Base-by-base conservation (phyloP, 257 asterid species). In the Solanum lignicaule region DNA sequence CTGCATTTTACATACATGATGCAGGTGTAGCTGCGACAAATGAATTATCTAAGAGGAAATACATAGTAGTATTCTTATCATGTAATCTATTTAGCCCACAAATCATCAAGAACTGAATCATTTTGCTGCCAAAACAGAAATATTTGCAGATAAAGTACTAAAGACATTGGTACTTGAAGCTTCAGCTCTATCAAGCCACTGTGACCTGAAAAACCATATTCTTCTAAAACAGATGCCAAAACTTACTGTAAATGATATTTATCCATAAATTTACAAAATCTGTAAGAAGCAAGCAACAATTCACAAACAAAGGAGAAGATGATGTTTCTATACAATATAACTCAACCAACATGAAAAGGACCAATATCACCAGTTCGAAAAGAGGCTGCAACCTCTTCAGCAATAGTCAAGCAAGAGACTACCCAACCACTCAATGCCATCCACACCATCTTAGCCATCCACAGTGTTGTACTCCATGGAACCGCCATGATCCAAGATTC, bases 331-430 rank as follows among this genome's bases (percentile, higher is more conserved):
- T 68, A 66, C 35, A 62, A 86, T 14, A 39, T 18, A 25, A 81
- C 3, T 94, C 92, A 94, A 68, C 97, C 98, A 85, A 93, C 95
- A 89, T 92, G 93, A 66, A 93, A 94, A 87, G 98, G 93, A 65
- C 93, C 92, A 55, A 93, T 87, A 62, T 94, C 98, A 15, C 97
- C 98, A 23, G 89, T 90, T 52, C 96, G 68, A 48, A 96, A 73
- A 13, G 96, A 91, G 69, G 87, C 78, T 60, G 98, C 99, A 76
- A 94, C 93, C 89, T 96, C 98, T 87, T 95, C 98, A 32, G 99
- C 99, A 83, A 94, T 92, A 29, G 91, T 91, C 86, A 95, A 91
- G 90, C 98, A 95, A 88, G 95, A 91, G 55, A 92, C 89, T 12
- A 95, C 91, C 95, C 98, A 95, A 36, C 95, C 92, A 86, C 90